These are phyloP conservation scores for Trichosporon sp. DNA, from an alignment of 1,284 basidiomycete species.

Conservation along the genomic window DNA sequence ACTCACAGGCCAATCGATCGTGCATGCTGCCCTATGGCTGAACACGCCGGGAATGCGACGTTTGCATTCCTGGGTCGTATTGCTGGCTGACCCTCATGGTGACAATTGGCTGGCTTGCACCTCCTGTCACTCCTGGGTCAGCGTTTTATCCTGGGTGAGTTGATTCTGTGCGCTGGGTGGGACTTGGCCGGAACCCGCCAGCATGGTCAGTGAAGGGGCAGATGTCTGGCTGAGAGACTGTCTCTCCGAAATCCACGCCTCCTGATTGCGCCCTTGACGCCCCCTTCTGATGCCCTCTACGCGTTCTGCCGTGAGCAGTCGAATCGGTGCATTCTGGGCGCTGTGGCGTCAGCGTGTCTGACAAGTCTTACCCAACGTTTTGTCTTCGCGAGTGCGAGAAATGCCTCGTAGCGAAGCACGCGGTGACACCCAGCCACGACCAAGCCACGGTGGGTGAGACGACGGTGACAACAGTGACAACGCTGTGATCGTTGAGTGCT, in stretches of 20 bases:
- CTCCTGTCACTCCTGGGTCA: too few relatives aligned
- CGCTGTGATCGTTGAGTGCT: constrained; percentile 1
- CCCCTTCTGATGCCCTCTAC: not conserved
- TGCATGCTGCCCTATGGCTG: not conserved
- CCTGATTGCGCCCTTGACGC: not conserved
- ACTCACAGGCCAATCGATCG: not conserved
- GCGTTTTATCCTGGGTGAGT: not conserved
- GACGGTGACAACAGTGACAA: not conserved
- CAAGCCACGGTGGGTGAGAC: not conserved
- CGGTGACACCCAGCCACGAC: not conserved
- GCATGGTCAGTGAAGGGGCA: too few relatives aligned
- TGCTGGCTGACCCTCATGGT: too few relatives aligned
- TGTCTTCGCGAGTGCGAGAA: not conserved
- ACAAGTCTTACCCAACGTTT: not conserved
- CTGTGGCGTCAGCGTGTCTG: not conserved
- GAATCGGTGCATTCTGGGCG: not conserved
- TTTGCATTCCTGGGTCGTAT: not conserved
- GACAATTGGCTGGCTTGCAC: too few relatives aligned
- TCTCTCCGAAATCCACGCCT: not conserved
- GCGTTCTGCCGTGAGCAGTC: not conserved
- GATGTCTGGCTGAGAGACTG: not conserved
- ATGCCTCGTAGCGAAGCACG: not conserved
- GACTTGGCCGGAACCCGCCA: too few relatives aligned
- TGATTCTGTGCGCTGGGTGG: too few relatives aligned
- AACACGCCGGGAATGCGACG: not conserved